Evolutionary conservation across 306 rosid genomes (phyloP), one percentile per base, ranked within the genome.

Genomic region (Rosa lucieae): DNA sequence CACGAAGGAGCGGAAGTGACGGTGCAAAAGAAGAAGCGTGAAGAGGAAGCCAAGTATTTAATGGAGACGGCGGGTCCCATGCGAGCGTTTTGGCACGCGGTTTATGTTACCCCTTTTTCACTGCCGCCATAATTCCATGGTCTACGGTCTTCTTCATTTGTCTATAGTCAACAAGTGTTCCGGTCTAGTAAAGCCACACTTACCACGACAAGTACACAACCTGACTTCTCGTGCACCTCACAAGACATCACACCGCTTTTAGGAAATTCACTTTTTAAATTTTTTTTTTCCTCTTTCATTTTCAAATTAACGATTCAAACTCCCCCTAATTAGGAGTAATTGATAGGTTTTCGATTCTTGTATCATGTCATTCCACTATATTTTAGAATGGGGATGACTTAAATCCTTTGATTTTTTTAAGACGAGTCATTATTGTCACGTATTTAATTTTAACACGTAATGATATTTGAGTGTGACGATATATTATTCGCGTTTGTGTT

Each of bases 211-310:
- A 56, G 32, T 56, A 10, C 32, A 2, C 39, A 18, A 61, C 35
- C 67, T 61, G 66, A 26, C 37, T 13, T 17, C 76, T 14, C 76
- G 9, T 51, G 76, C 76, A 32, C 29, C 47, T 32, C 76, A 72
- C 46, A 29, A 32, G 76, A 72, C 49, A 14, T 4, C 32, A 48
- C 61, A 4, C 5, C n/a, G 39, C 6, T 48, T 72, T 8, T 5
- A 2, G 14, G 5, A 8, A 10, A 4, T 8, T 17, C 13, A 1
- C 32, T 4, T 67, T 20, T 2, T 10, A 32, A 32, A 32, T 32
- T 32, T 9, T 26, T 39, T 62, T 29, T 6, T 26, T 62, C 12
- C 8, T 44, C 10, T 44, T 44, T 6, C 1, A 1, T 44, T 8
- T 44, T 44, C 10, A 44, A 44, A 29, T 10, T 10, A 11, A 62